These are phyloP conservation scores for Talaromyces sp. DNA, from an alignment of 2,329 filamentous ascomycete species.

Conservation along the genomic window DNA sequence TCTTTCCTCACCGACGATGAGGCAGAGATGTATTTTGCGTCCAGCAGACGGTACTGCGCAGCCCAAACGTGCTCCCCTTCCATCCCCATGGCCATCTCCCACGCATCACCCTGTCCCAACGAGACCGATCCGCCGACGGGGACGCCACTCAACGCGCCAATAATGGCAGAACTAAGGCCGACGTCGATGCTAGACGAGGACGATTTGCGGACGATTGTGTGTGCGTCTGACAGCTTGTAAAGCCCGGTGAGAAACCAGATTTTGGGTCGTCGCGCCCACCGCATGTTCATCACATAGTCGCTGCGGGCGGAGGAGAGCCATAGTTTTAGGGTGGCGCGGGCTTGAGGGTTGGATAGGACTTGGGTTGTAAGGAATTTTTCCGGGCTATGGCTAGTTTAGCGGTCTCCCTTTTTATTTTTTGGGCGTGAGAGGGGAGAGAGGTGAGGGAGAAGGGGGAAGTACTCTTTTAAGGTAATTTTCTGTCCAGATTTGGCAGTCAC, in stretches of 20 bases:
- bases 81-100: slow-evolving; percentile 26
- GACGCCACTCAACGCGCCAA: slow-evolving; percentile 24
- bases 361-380: slow-evolving; percentile 22
- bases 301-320: slow-evolving; percentile 28
- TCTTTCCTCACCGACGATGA: slow-evolving; percentile 16
- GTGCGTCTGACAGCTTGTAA: slow-evolving; percentile 24
- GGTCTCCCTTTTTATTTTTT: background rate
- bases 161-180: slow-evolving; percentile 22
- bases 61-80: slow-evolving; percentile 29
- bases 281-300: slow-evolving; percentile 24
- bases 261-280: slow-evolving; percentile 27
- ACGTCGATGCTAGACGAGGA: slow-evolving; percentile 20
- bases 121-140: slow-evolving; percentile 26
- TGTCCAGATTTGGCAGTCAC: slow-evolving; percentile 23
- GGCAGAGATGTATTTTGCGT: slow-evolving; percentile 21
- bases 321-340: slow-evolving; percentile 23
- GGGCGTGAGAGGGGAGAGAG: background rate
- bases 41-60: slow-evolving; percentile 26
- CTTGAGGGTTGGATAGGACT: slow-evolving; percentile 20
- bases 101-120: slow-evolving; percentile 22
- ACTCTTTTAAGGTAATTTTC: slow-evolving; percentile 24
- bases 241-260: slow-evolving; percentile 26
- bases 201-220: slow-evolving; percentile 21
- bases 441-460: background rate
- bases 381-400: slow-evolving; percentile 18